A percentile compares a stretch with the other conserved stretches of the same genome.
phyloP scores from a whole-genome alignment of 148 eudicot species.

The Amaranthus cruentus region DNA sequence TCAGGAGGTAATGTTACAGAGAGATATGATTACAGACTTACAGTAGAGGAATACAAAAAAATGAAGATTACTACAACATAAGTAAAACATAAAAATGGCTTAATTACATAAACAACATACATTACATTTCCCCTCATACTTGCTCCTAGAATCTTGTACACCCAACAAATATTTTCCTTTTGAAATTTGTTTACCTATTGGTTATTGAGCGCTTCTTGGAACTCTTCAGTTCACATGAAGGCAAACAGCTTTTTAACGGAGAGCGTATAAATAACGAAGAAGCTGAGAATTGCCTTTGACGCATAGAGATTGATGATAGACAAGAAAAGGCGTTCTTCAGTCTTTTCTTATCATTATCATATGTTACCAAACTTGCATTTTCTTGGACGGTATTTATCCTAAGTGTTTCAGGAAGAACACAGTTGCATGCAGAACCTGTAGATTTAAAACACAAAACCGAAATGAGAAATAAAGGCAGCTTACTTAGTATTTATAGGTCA shows the following conservation, averaged over 20 bases:
- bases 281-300: conserved; percentile 67
- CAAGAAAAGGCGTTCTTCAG: conserved; percentile 60
- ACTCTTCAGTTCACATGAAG: conserved; percentile 51
- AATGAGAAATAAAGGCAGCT: not conserved
- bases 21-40: not conserved
- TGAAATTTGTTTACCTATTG: conserved; percentile 22
- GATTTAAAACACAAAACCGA: not conserved
- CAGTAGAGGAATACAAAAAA: conserved; percentile 16
- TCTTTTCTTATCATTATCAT: conserved; percentile 53
- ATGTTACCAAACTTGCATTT: conserved; percentile 40
- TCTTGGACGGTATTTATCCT: conserved; percentile 54
- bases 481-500: not conserved
- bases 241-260: conserved; percentile 65
- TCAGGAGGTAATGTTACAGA: not conserved
- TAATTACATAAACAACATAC: conserved; percentile 27
- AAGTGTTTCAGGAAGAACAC: conserved; percentile 70
- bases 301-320: conserved; percentile 67
- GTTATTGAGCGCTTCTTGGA: conserved; percentile 42
- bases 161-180: conserved; percentile 11
- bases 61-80: conserved; percentile 5
- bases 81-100: conserved; percentile 16
- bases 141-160: conserved; percentile 17
- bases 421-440: conserved; percentile 71
- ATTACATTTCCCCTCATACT: conserved; percentile 17
- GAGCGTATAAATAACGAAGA: conserved; percentile 76